Base-by-base conservation (phyloP, 192 early-diverging fungal genomes). In the Kickxella alabastrina region DNA sequence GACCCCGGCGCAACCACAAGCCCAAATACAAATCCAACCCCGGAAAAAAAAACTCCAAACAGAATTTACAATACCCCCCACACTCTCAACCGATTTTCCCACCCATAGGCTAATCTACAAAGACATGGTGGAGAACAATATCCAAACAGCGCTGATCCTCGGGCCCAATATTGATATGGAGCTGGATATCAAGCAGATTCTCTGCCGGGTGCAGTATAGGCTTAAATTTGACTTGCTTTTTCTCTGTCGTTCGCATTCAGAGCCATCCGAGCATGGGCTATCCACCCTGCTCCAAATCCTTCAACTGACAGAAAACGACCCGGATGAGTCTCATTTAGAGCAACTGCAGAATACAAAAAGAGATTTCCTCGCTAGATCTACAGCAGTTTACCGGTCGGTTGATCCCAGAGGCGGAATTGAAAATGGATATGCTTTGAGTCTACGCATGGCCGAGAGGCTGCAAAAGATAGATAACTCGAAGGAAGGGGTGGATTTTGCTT, bases 141-240 rank as follows among this genome's bases (percentile, higher is more conserved):
- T 60, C 10, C 47, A 50, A 13, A 59, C 68, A 1, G 68, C 68
- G 6, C 21, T 63, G 37, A 60, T 71, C 15, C 27, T 71, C 14
- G 24, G 35, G 4, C 43, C 51, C 23, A 14, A 27, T 10, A 15
- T 59, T 1, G 68, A 71, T 18, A 24, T 64, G 29, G 68, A 71
- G 38, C 22, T 59, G 17, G 61, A 64, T 38, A 14, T 64, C 15
- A 59, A 64, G 38, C 15, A 24, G 32, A 55, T 59, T 0, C 14
- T 71, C 8, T 28, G 27, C 3, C 28, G 22, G 22, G 42, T 23
- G 8, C 27, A 14, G 23, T 3, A 3, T 21, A 12, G 27, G 7
- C 13, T 15, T n/a, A 15, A 36, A 2, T 36, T 36, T 36, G 35
- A 36, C 35, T n/a, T 36, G 3, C 35, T 36, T 10, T 36, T 36